Evolutionary conservation across 2,329 filamentous ascomycete species (phyloP).

Genomic region (Aspergillus ibericus): DNA sequence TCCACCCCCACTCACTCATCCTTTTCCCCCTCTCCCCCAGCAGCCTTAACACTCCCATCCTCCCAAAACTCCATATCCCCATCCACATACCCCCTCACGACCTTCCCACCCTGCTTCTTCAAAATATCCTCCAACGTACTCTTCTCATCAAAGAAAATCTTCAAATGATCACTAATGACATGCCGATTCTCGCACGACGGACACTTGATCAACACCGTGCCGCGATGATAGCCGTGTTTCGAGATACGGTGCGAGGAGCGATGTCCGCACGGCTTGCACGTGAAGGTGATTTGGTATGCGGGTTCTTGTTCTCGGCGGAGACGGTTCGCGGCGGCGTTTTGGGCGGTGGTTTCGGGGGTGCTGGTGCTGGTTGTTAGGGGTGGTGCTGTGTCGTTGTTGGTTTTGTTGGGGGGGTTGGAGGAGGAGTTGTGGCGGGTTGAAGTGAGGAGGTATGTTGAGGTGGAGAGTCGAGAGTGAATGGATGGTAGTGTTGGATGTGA

Average conservation of each 20-base stretch:
- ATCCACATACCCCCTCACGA: constrained; percentile 75
- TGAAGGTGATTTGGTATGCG: constrained; percentile 86
- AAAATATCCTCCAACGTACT: constrained; percentile 47
- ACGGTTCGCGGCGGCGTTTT: constrained; percentile 38
- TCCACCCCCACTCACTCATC: not conserved
- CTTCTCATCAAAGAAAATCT: constrained; percentile 52
- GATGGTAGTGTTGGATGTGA: not conserved
- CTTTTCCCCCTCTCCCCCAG: constrained; percentile 9
- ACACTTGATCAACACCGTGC: constrained; percentile 85
- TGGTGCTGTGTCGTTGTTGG: no score
- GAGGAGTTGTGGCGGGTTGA: constrained; percentile 33
- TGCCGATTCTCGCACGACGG: constrained; percentile 84
- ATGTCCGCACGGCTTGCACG: constrained; percentile 78
- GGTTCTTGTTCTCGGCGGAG: constrained; percentile 53
- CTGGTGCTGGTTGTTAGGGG: constrained; percentile 32
- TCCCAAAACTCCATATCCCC: constrained; percentile 94
- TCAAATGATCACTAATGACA: constrained; percentile 86
- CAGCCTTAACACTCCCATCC: constrained; percentile 56
- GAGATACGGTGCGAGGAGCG: constrained; percentile 83
- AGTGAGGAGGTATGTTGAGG: constrained; percentile 8
- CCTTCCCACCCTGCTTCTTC: constrained; percentile 58
- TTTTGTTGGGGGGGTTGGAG: no score
- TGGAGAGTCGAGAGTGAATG: constrained; percentile 1
- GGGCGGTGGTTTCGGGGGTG: constrained; percentile 35
- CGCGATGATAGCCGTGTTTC: constrained; percentile 92